Conservation (phyloP, 2,329 filamentous ascomycete species). For the Botryotinia convoluta region DNA sequence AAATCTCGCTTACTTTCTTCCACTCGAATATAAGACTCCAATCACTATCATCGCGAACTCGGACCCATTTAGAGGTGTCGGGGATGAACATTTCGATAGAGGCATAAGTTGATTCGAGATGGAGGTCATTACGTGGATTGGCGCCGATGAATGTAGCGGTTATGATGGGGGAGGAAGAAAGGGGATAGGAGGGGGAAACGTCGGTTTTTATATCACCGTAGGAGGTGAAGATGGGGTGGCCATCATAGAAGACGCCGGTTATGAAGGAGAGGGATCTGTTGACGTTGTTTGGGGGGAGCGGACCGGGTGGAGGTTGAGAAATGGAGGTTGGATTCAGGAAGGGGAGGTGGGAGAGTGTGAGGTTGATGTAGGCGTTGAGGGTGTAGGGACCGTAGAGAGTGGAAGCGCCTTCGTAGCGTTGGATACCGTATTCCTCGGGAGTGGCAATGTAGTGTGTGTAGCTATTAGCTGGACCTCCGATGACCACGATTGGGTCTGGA, state of each 20-base stretch:
- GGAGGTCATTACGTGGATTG: conserved; percentile 85
- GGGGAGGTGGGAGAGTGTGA: conserved; percentile 69
- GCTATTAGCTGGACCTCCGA: conserved; percentile 86
- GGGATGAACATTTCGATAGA: conserved; percentile 64
- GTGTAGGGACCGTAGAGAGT: conserved; percentile 84
- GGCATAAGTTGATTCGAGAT: conserved; percentile 73
- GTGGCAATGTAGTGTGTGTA: conserved; percentile 80
- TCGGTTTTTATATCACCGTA: conserved; percentile 68
- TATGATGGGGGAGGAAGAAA: conserved; percentile 55
- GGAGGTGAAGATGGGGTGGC: conserved; percentile 57
- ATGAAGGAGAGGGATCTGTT: conserved; percentile 77
- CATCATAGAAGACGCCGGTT: conserved; percentile 72
- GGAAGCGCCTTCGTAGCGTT: conserved; percentile 93
- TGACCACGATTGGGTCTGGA: conserved; percentile 68
- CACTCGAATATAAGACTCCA: conserved; percentile 83
- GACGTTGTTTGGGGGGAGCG: conserved; percentile 76
- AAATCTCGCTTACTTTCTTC: conserved; percentile 65
- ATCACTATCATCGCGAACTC: conserved; percentile 70
- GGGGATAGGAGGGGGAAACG: conserved; percentile 51
- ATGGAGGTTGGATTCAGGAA: conserved; percentile 56
- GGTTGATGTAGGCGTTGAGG: conserved; percentile 82
- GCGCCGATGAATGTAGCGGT: conserved; percentile 75
- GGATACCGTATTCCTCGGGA: conserved; percentile 75
- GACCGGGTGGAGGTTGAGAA: conserved; percentile 49
- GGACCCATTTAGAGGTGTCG: conserved; percentile 55